These are phyloP conservation scores for Fusarium tricinctum DNA, from an alignment of 2,329 filamentous ascomycete species.

Conservation along the genomic window DNA sequence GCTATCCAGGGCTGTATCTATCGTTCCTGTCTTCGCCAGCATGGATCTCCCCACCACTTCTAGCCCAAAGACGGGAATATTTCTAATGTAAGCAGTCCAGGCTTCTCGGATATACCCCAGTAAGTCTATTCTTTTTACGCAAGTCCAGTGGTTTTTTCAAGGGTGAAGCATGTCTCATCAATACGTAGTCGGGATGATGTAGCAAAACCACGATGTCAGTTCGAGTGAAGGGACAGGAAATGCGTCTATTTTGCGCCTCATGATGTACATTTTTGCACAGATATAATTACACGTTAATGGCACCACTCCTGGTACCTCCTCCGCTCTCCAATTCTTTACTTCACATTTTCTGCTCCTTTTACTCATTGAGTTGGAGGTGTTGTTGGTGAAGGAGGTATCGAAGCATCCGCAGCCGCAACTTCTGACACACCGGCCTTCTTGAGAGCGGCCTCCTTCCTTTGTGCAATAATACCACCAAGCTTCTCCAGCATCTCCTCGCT, in stretches of 20 bases:
- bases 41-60: no score
- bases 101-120: background rate
- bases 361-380: constrained; percentile 41
- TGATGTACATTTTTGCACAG: constrained; percentile 53
- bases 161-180: background rate
- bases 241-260: constrained; percentile 50
- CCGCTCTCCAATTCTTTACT: constrained; percentile 25
- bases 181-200: background rate
- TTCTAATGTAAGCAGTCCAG: background rate
- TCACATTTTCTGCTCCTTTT: constrained; percentile 4
- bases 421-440: constrained; percentile 57
- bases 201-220: background rate
- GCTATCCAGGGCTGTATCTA: no score
- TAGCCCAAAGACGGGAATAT: background rate
- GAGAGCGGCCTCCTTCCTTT: constrained; percentile 62
- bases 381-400: constrained; percentile 39
- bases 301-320: constrained; percentile 38
- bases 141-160: background rate
- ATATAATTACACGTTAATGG: constrained; percentile 52
- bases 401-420: constrained; percentile 41
- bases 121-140: background rate
- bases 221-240: constrained; percentile 35
- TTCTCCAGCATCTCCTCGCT: constrained; percentile 71
- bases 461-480: constrained; percentile 72
- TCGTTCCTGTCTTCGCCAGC: no score